Base-by-base conservation (phyloP, 495 filamentous ascomycete genomes). In the Saxispiralis lemnorum region DNA sequence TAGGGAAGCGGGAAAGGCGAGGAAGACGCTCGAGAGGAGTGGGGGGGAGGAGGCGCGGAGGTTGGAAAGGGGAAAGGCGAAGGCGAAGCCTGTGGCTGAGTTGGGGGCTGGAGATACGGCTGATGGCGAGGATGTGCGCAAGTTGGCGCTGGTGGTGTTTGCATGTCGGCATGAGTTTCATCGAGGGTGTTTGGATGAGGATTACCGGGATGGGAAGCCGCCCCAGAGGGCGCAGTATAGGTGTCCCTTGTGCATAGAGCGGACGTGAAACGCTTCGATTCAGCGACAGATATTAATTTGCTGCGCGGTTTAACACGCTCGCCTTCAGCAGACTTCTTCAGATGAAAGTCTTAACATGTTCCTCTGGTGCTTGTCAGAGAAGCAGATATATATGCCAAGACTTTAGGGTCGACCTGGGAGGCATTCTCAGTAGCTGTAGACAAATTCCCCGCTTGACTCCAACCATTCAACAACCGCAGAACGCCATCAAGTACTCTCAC, bases 131-230 rank as follows among this genome's bases (percentile, higher is more conserved):
- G 52, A 39, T 18, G 33, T 38, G 14, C 20, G 38, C 19, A 43
- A 32, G 39, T 18, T 52, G 39, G 40, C 59, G 31, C 45, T 64
- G 37, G 56, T 64, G 21, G 58, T 64, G 34, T 64, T 64, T 49
- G 58, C 61, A 18, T 64, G 61, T 48, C 45, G 59, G 42, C 61
- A 64, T 54, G 32, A 58, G 17, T 61, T 53, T 42, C 61, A 64
- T 49, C 33, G 49, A 47, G 37, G 37, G 0, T 64, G 61, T 46
- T 49, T 64, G 44, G 57, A 58, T 41, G 38, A 28, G 28, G 31
- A 20, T 2, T 44, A 34, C 34, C 12, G 41, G 16, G 45, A 52
- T 13, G 42, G 46, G 6, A 33, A 38, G 32, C 15, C 16, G 7
- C n/a, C 37, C 10, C 11, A 17, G 24, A 19, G 16, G 20, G 46